Evolutionary conservation across 169 alveolate genomes (phyloP).

Genomic region (Condylostoma magnum): DNA sequence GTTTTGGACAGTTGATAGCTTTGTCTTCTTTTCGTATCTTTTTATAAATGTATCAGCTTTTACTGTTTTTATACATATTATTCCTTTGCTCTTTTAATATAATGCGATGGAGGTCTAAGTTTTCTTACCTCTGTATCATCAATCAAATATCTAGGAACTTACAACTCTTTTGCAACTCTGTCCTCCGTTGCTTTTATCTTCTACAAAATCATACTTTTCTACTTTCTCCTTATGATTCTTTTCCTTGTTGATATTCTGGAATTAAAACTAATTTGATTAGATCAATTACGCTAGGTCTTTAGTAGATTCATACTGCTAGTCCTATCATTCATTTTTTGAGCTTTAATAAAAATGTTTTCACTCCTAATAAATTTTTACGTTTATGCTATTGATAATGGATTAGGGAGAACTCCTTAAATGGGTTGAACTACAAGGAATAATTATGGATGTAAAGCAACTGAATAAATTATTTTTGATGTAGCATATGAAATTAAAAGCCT

Average conservation of each 20-base stretch:
- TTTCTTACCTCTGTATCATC: neutral
- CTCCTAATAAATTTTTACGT: too few species aligned
- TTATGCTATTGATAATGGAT: too few species aligned
- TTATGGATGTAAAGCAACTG: constrained; percentile 60
- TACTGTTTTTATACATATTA: neutral
- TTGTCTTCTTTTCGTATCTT: neutral
- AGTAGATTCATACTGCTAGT: too few species aligned
- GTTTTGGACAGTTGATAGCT: neutral
- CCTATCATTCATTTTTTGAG: too few species aligned
- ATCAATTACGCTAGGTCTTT: too few species aligned
- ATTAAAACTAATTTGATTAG: too few species aligned
- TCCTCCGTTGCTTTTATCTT: neutral
- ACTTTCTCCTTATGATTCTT: too few species aligned
- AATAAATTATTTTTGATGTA: constrained; percentile 42
- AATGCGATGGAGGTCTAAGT: constrained; percentile 10
- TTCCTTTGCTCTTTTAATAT: constrained; percentile 7
- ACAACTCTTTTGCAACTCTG: neutral
- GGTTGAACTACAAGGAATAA: constrained; percentile 80
- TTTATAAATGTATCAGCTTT: neutral
- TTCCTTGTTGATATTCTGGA: too few species aligned
- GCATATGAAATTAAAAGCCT: constrained; percentile 51
- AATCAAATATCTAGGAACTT: neutral
- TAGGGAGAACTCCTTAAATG: constrained; percentile 73
- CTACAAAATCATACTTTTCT: neutral
- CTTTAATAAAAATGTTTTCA: too few species aligned